Evolutionary conservation across 345 rosid species (phyloP).

Genomic region (Pseudoturritis turrita): DNA sequence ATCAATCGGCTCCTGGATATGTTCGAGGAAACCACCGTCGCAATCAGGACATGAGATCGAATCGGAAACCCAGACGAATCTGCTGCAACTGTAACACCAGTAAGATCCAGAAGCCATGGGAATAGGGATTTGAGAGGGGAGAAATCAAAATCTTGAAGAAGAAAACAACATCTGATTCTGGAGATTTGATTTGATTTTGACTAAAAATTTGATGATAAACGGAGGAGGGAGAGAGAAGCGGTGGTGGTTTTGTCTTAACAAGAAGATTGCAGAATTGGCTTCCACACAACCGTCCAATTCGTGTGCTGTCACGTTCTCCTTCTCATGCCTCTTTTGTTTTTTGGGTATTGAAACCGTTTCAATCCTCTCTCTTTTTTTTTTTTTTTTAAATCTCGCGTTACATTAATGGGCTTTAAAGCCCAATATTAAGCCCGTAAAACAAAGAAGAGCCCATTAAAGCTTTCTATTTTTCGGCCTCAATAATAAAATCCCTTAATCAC

Average conservation of each 20-base stretch:
- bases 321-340: not conserved
- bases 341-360: not conserved
- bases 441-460: too few species aligned
- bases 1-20: slow-evolving; percentile 42
- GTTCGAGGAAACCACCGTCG: slow-evolving; percentile 76
- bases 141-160: not conserved
- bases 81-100: slow-evolving; percentile 88
- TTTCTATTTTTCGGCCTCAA: too few species aligned
- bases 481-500: too few species aligned
- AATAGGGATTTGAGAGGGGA: not conserved
- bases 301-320: slow-evolving; percentile 18
- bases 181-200: not conserved
- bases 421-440: too few species aligned
- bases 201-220: not conserved
- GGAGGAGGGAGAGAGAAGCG: not conserved
- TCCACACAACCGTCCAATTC: slow-evolving; percentile 22
- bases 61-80: slow-evolving; percentile 52
- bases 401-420: too few species aligned
- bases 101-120: slow-evolving; percentile 62
- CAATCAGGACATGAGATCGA: slow-evolving; percentile 68
- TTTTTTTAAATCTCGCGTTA: too few species aligned
- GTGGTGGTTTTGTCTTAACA: slow-evolving; percentile 3
- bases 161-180: slow-evolving; percentile 2
- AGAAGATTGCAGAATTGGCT: slow-evolving; percentile 19
- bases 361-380: too few species aligned